Evolutionary conservation across 306 rosid species (phyloP).

Genomic region (Spatholobus suberectus): DNA sequence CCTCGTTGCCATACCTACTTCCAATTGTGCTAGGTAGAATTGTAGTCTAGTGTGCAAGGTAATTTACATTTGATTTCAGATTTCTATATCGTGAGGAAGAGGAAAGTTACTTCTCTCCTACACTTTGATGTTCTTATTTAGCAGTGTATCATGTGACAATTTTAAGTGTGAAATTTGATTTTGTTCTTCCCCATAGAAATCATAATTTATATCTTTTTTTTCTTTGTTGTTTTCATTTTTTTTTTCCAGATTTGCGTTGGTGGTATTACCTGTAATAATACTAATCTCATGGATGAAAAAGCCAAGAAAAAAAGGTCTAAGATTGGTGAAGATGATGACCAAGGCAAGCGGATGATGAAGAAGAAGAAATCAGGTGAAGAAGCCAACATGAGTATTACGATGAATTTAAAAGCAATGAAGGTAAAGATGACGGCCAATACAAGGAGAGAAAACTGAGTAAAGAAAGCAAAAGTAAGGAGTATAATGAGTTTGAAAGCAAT

Average conservation of each 20-base stretch:
- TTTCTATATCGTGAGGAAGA: too few species aligned
- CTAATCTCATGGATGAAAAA: conserved; percentile 30
- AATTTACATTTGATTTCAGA: too few species aligned
- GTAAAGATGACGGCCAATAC: background rate
- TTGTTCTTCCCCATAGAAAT: background rate
- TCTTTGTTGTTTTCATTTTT: background rate
- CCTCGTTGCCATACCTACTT: too few species aligned
- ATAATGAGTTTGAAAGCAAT: background rate
- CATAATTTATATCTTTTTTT: background rate
- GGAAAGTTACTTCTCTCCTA: background rate
- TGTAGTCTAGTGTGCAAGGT: too few species aligned
- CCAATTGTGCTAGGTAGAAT: too few species aligned
- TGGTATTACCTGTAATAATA: too few species aligned
- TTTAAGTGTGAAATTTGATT: background rate
- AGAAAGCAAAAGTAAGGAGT: background rate
- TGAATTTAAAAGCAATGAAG: background rate
- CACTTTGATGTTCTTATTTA: background rate
- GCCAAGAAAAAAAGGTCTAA: conserved; percentile 29
- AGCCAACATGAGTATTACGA: background rate
- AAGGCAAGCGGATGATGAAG: conserved; percentile 30
- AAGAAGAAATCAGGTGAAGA: background rate
- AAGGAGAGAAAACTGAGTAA: background rate
- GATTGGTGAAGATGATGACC: conserved; percentile 21
- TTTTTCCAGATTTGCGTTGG: too few species aligned
- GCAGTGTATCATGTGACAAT: background rate